Base-by-base conservation (phyloP, 345 rosid genomes). In the Gynandropsis gynandra region DNA sequence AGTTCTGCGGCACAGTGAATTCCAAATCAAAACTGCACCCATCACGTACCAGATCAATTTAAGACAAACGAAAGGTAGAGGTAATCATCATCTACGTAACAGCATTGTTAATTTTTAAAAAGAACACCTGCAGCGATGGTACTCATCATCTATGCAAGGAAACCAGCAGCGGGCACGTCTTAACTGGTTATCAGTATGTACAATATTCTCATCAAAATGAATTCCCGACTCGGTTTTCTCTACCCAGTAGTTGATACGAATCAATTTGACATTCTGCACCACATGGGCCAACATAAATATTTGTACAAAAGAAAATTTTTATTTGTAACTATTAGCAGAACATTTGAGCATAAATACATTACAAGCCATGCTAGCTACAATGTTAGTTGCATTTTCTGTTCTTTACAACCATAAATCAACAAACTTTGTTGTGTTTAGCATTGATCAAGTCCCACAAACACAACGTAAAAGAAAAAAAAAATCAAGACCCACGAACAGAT, bases 151-250 rank as follows among this genome's bases (percentile, higher is more conserved):
- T 31, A 85, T 67, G 62, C 95, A 92, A 48, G 96, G 98, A 65
- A 92, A 87, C 98, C 98, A 92, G 66, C 95, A 87, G 15, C 96
- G 77, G 21, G 96, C 93, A 59, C 96, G 95, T 72, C 95, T 71
- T 57, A 92, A 70, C 65, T 92, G 98, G 63, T 82, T 90, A 70
- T 87, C 79, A 27, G 95, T 87, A 57, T 84, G 95, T 8, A 92
- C 62, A 59, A 85, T 80, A 60, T 77, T 78, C 66, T 61, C 79
- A 36, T 77, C 74, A 67, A 87, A 82, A 60, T 92, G 95, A 71
- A 92, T 79, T 42, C 98, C 98, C n/a, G 87, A 65, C 73, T 82
- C 96, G 34, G 67, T 67, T 75, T 79, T 87, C 77, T 92, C 95
- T 16, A 92, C 78, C 95, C 89, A 84, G 68, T 84, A 92, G 72